Evolutionary conservation across 805 yeast genomes (phyloP).

Genomic region (Wickerhamiella siamensis): DNA sequence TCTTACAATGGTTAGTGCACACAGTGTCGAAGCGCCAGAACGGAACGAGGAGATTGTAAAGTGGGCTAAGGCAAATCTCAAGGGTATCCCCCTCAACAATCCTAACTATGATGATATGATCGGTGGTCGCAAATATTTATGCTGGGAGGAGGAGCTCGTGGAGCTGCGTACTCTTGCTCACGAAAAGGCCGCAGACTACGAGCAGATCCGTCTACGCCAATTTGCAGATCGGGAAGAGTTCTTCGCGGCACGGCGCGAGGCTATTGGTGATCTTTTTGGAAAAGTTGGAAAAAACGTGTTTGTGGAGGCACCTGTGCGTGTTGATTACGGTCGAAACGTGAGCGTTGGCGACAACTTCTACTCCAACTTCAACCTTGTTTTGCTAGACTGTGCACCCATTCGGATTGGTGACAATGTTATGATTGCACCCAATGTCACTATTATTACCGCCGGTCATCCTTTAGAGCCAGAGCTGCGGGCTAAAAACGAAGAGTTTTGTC

Average conservation of each 20-base stretch:
- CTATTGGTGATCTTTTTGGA: conserved; percentile 35
- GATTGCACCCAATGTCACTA: conserved; percentile 48
- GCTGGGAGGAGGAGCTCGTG: conserved; percentile 20
- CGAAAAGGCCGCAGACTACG: conserved; percentile 22
- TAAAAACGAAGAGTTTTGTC: conserved; percentile 37
- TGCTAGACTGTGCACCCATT: conserved; percentile 48
- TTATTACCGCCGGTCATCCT: conserved; percentile 54
- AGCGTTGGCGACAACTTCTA: conserved; percentile 44
- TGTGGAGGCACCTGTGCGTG: conserved; percentile 44
- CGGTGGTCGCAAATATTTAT: conserved; percentile 34
- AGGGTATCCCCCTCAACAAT: conserved; percentile 6
- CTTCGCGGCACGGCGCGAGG: conserved; percentile 27
- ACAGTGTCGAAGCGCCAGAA: not conserved
- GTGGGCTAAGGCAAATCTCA: conserved; percentile 10
- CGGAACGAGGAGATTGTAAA: not conserved
- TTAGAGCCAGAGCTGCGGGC: conserved; percentile 33
- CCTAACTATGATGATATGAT: conserved; percentile 44
- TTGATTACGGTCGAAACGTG: conserved; percentile 56
- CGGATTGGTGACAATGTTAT: conserved; percentile 44
- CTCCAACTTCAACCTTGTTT: conserved; percentile 37
- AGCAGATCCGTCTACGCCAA: conserved; percentile 19
- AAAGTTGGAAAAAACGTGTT: conserved; percentile 28
- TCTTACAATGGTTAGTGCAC: not conserved
- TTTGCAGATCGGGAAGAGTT: conserved; percentile 19
- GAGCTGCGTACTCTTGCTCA: conserved; percentile 20